Evolutionary conservation across 495 filamentous ascomycete genomes (phyloP).

Genomic region (Delitschia confertaspora): DNA sequence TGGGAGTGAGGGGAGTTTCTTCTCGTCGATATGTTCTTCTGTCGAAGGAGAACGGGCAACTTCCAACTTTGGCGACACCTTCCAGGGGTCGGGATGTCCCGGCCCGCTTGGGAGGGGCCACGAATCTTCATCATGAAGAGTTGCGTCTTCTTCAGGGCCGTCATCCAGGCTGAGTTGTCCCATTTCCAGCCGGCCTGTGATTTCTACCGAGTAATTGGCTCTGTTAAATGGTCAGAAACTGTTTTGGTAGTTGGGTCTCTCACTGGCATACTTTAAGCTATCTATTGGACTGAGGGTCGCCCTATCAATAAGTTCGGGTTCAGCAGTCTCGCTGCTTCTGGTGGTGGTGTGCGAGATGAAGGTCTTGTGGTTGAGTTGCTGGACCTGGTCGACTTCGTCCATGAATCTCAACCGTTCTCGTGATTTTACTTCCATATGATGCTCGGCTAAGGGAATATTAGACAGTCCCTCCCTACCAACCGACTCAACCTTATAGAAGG

Average conservation of each 20-base stretch:
- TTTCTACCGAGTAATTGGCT: slow-evolving; percentile 13
- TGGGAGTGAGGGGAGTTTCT: slow-evolving; percentile 6
- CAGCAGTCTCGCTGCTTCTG: slow-evolving; percentile 7
- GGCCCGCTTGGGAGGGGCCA: background rate
- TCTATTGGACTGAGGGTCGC: no score
- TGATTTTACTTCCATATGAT: slow-evolving; percentile 5
- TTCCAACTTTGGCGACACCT: slow-evolving; percentile 20
- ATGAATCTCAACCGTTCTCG: slow-evolving; percentile 11
- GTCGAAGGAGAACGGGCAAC: no score
- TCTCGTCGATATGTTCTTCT: no score
- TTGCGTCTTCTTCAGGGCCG: no score
- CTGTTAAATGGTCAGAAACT: slow-evolving; percentile 4
- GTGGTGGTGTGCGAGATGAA: slow-evolving; percentile 19
- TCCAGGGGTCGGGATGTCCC: no score
- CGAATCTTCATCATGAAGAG: no score
- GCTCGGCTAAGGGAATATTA: slow-evolving; percentile 14
- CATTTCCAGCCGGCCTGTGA: slow-evolving; percentile 22
- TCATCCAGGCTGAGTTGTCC: slow-evolving; percentile 7
- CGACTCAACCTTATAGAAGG: slow-evolving; percentile 13
- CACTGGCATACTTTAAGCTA: no score
- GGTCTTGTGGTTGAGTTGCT: slow-evolving; percentile 18
- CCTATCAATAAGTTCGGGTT: no score
- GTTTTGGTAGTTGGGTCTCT: background rate
- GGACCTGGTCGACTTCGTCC: slow-evolving; percentile 21
- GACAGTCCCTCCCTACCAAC: background rate